These are phyloP conservation scores for Draba incana DNA, from an alignment of 345 rosid species.

Conservation along the genomic window DNA sequence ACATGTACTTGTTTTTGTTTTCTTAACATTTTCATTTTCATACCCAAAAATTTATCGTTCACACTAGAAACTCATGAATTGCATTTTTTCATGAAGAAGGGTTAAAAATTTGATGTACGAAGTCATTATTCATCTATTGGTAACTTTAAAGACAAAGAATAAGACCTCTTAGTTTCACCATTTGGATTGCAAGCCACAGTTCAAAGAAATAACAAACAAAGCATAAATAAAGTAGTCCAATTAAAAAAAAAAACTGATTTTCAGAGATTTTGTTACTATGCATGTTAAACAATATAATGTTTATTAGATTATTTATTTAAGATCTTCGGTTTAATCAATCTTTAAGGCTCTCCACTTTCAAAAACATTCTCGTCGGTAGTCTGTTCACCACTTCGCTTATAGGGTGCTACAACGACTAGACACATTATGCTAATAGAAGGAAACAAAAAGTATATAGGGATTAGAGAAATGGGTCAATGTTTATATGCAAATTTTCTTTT, in stretches of 20 bases:
- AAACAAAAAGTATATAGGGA: constrained; percentile 7
- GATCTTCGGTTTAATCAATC: background rate
- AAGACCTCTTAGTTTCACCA: background rate
- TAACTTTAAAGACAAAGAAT: background rate
- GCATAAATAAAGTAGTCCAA: too few relatives aligned
- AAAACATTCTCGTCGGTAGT: constrained; percentile 19
- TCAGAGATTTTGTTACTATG: background rate
- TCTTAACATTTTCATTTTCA: background rate
- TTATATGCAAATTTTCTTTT: background rate
- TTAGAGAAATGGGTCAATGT: constrained; percentile 17
- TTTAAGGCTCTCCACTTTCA: background rate
- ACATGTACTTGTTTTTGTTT: background rate
- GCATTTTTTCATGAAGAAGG: too few relatives aligned
- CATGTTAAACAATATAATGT: background rate
- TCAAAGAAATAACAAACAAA: too few relatives aligned
- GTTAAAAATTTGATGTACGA: background rate
- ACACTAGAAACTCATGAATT: background rate
- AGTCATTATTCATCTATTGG: background rate
- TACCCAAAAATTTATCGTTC: background rate
- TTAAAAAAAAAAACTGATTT: background rate
- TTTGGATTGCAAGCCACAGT: background rate
- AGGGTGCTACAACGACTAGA: constrained; percentile 4
- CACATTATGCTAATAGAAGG: constrained; percentile 2
- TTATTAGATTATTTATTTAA: background rate
- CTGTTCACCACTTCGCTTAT: background rate